Evolutionary conservation across 768 basidiomycete genomes (phyloP).

Genomic region (Auricularia cornea): DNA sequence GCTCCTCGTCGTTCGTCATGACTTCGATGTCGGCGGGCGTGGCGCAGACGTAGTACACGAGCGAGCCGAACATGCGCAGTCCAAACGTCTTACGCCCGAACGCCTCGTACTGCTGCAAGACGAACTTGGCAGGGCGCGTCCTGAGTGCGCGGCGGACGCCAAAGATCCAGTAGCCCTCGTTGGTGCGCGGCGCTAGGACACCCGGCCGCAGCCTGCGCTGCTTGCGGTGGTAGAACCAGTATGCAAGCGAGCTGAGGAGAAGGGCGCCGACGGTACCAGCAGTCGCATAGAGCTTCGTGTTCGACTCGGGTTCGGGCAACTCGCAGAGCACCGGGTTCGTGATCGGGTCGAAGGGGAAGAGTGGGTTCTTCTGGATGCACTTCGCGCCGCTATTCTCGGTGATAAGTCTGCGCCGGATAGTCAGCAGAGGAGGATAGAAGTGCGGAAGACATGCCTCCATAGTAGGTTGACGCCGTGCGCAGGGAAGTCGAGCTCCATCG

Average conservation of each 20-base stretch:
- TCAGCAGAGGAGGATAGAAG: background rate
- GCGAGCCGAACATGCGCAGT: background rate
- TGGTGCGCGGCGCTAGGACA: background rate
- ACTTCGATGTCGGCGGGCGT: background rate
- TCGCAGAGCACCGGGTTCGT: background rate
- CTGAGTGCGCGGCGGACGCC: background rate
- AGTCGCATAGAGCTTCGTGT: background rate
- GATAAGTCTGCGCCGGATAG: background rate
- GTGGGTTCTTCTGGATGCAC: conserved; percentile 1
- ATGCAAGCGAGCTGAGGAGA: background rate
- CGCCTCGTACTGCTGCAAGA: background rate
- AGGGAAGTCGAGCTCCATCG: background rate
- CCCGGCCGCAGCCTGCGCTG: background rate
- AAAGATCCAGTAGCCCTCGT: background rate
- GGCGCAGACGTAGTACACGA: background rate
- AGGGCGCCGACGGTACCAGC: background rate
- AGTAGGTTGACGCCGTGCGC: background rate
- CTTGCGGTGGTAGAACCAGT: background rate
- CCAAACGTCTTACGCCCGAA: background rate
- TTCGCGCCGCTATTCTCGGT: background rate
- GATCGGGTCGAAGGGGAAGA: background rate
- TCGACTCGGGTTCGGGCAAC: background rate
- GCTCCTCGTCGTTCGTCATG: background rate
- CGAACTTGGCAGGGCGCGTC: background rate
- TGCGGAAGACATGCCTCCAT: background rate